phyloP scores from a whole-genome alignment of 2,329 filamentous ascomycete species.

The Fusarium bactridioides region DNA sequence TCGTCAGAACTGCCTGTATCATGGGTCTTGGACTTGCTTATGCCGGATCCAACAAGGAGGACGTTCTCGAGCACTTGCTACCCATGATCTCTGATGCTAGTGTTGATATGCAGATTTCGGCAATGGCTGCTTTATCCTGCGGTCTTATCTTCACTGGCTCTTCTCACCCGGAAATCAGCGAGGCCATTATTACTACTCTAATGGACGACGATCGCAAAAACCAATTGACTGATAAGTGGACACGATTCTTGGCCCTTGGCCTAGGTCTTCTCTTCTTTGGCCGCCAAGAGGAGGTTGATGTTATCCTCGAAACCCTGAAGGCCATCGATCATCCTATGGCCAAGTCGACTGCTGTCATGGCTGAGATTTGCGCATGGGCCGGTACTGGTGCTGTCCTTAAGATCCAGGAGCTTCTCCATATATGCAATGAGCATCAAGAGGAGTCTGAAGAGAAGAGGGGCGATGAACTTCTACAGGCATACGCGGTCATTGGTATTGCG shows the following conservation, averaged over 20 bases:
- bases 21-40: conserved; percentile 97
- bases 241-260: conserved; percentile 92
- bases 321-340: conserved; percentile 97
- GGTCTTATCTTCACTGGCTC: conserved; percentile 94
- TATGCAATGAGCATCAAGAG: conserved; percentile 97
- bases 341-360: conserved; percentile 91
- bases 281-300: conserved; percentile 97
- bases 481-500: conserved; percentile 92
- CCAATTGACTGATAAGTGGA: conserved; percentile 98
- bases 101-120: conserved; percentile 92
- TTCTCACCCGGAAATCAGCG: conserved; percentile 87
- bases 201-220: conserved; percentile 91
- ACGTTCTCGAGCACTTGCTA: conserved; percentile 83
- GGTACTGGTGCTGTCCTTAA: conserved; percentile 97
- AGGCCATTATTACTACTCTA: conserved; percentile 90
- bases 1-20: conserved; percentile 83
- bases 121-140: conserved; percentile 91
- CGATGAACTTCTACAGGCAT: conserved; percentile 93
- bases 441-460: conserved; percentile 94
- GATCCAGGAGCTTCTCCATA: conserved; percentile 94
- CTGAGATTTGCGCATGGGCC: conserved; percentile 97
- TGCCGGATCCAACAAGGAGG: conserved; percentile 91
- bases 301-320: conserved; percentile 95
- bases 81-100: conserved; percentile 87
- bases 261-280: conserved; percentile 95